phyloP scores from a whole-genome alignment of 1,284 basidiomycete species.

The Chalciporus sp. region DNA sequence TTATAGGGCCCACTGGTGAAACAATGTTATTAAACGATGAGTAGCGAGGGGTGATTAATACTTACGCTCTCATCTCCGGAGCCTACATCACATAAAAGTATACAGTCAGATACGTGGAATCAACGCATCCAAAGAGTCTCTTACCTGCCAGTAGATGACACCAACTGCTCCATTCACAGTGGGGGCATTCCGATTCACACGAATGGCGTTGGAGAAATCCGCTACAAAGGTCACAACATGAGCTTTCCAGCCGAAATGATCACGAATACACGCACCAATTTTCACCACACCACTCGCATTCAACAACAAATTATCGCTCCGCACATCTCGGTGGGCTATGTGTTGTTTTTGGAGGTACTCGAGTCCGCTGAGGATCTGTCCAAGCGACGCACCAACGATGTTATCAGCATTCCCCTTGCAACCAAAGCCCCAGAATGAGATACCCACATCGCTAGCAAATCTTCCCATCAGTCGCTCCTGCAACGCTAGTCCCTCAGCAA shows the following conservation, averaged over 20 bases:
- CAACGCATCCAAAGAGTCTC: neutral
- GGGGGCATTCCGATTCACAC: conserved; percentile 50
- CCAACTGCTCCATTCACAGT: conserved; percentile 60
- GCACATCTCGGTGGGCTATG: conserved; percentile 77
- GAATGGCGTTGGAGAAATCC: conserved; percentile 76
- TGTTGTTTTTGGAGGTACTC: conserved; percentile 60
- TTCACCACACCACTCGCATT: conserved; percentile 69
- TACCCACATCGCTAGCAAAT: conserved; percentile 72
- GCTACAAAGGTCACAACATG: conserved; percentile 44
- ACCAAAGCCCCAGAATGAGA: conserved; percentile 4
- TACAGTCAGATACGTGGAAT: conserved; percentile 14
- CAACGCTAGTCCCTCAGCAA: conserved; percentile 58
- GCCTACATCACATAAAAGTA: conserved; percentile 36
- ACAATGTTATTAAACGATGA: neutral
- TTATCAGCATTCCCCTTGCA: neutral
- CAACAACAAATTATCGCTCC: conserved; percentile 77
- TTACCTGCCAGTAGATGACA: conserved; percentile 72
- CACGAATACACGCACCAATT: conserved; percentile 53
- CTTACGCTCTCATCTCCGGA: conserved; percentile 68
- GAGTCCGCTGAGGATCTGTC: conserved; percentile 63
- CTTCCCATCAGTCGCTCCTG: conserved; percentile 68
- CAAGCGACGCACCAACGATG: neutral
- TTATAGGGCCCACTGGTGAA: conserved; percentile 62
- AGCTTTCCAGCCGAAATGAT: conserved; percentile 2
- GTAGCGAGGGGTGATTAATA: conserved; percentile 1